phyloP scores from a whole-genome alignment of 495 filamentous ascomycete genomes.

The Aspergillus cavernicola region DNA sequence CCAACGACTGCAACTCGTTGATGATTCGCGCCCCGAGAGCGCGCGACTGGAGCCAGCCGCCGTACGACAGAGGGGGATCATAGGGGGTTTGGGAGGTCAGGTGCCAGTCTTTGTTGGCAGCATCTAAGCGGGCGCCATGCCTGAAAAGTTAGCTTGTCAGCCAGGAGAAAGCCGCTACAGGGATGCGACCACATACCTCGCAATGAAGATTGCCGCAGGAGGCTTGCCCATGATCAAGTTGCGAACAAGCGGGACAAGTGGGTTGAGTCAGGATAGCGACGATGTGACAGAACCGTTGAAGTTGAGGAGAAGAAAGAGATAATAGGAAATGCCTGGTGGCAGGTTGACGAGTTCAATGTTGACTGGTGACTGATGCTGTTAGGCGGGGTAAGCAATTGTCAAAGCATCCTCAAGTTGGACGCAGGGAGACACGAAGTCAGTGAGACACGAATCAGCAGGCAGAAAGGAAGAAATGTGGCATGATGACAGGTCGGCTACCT shows the following conservation, averaged over 20 bases:
- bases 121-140: slow-evolving; percentile 90
- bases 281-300: too few species aligned
- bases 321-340: background rate
- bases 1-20: slow-evolving; percentile 56
- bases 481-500: slow-evolving; percentile 2
- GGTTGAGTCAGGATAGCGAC: background rate
- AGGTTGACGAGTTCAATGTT: slow-evolving; percentile 3
- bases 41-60: slow-evolving; percentile 84
- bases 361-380: slow-evolving; percentile 9
- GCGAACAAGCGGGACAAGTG: background rate
- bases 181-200: slow-evolving; percentile 54
- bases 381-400: slow-evolving; percentile 12
- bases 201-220: slow-evolving; percentile 73
- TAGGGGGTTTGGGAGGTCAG: slow-evolving; percentile 92
- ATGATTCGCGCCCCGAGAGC: slow-evolving; percentile 77
- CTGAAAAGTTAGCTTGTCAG: slow-evolving; percentile 38
- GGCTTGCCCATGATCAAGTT: slow-evolving; percentile 46
- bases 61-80: slow-evolving; percentile 92
- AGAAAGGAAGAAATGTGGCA: slow-evolving; percentile 1
- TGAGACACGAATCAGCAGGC: background rate
- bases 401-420: slow-evolving; percentile 11
- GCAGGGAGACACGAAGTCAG: slow-evolving; percentile 5
- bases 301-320: background rate
- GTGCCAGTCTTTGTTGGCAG: slow-evolving; percentile 92
- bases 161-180: background rate